Conservation (phyloP, 2,329 filamentous ascomycete species). For the Zasmidium citrigriseum region DNA sequence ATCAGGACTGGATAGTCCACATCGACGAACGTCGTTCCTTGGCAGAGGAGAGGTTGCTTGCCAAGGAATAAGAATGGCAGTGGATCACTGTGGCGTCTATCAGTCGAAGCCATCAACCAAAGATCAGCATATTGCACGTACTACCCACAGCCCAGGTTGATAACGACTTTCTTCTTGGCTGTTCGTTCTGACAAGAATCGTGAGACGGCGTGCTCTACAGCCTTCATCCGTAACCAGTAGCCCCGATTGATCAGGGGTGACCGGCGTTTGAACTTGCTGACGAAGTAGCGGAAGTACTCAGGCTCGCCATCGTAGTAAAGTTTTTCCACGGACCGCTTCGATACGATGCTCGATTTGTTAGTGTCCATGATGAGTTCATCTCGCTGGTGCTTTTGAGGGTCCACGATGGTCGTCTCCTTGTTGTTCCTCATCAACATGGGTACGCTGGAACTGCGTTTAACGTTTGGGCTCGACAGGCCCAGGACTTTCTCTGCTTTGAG, state of each 20-base stretch:
- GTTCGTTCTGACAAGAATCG: slow-evolving; percentile 66
- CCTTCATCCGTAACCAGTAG: slow-evolving; percentile 83
- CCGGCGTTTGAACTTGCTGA: slow-evolving; percentile 77
- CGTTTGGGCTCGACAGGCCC: slow-evolving; percentile 10
- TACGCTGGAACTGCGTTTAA: slow-evolving; percentile 20
- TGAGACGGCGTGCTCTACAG: slow-evolving; percentile 72
- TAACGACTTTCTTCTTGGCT: slow-evolving; percentile 66
- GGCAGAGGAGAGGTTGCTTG: slow-evolving; percentile 61
- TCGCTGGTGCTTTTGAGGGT: slow-evolving; percentile 29
- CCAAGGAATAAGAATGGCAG: slow-evolving; percentile 80
- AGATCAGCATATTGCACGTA: slow-evolving; percentile 45
- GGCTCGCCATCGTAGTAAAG: slow-evolving; percentile 76
- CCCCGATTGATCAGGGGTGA: slow-evolving; percentile 89
- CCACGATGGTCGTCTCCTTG: slow-evolving; percentile 13
- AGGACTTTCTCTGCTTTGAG: slow-evolving; percentile 22
- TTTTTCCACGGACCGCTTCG: slow-evolving; percentile 88
- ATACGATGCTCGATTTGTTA: slow-evolving; percentile 89
- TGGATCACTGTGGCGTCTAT: slow-evolving; percentile 65
- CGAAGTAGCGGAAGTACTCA: slow-evolving; percentile 86
- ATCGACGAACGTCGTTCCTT: slow-evolving; percentile 71
- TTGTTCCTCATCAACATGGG: slow-evolving; percentile 15
- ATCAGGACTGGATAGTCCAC: slow-evolving; percentile 85
- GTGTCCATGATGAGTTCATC: slow-evolving; percentile 55
- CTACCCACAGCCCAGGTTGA: slow-evolving; percentile 91
- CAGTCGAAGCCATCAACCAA: slow-evolving; percentile 4